A percentile compares a stretch with the other conserved stretches of the same genome.
These are phyloP conservation scores for Candida railenensis DNA, from an alignment of 805 yeast species.

Conservation along the genomic window DNA sequence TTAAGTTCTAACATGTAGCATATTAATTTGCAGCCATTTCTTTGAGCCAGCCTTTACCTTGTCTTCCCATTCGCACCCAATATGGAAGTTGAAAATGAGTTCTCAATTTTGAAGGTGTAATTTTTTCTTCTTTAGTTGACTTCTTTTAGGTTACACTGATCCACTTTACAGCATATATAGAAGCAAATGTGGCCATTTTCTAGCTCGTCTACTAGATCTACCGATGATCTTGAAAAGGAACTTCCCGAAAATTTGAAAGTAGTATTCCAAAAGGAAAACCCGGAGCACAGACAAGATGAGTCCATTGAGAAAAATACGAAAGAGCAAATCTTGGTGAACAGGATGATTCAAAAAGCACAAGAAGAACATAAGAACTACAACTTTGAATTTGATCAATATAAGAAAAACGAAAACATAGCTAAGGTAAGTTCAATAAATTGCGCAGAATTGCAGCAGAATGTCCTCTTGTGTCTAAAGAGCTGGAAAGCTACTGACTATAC, in stretches of 20 bases:
- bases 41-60: background rate
- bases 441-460: slow-evolving; percentile 38
- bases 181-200: slow-evolving; percentile 30
- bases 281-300: slow-evolving; percentile 21
- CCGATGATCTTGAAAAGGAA: slow-evolving; percentile 30
- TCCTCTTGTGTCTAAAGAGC: slow-evolving; percentile 33
- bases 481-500: slow-evolving; percentile 26
- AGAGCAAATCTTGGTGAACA: slow-evolving; percentile 25
- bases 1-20: too few species aligned
- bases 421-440: slow-evolving; percentile 35
- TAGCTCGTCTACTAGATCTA: slow-evolving; percentile 13
- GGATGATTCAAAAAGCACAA: slow-evolving; percentile 16
- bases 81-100: background rate
- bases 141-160: background rate
- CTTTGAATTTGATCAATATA: slow-evolving; percentile 30
- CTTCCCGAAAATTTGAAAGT: slow-evolving; percentile 31
- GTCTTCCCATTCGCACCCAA: background rate
- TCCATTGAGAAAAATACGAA: slow-evolving; percentile 22
- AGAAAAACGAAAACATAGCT: slow-evolving; percentile 22
- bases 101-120: too few species aligned
- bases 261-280: slow-evolving; percentile 31
- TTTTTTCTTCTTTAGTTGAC: background rate
- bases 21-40: background rate
- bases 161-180: background rate
- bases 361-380: slow-evolving; percentile 14